phyloP scores from a whole-genome alignment of 106 monocot species.

The Chionographis japonica region DNA sequence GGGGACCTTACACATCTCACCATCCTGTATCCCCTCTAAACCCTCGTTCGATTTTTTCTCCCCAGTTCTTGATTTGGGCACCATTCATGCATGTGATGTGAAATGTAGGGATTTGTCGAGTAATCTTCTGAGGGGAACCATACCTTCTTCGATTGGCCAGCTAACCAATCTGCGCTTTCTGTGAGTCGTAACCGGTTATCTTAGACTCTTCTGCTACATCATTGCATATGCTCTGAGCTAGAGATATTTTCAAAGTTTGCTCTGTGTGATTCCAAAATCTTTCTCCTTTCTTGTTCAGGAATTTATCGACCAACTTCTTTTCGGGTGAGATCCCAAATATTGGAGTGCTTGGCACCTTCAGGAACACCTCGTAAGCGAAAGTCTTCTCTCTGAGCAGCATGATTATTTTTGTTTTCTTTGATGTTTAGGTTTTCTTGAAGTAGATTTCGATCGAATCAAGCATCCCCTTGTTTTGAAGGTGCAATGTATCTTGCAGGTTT shows the following conservation, averaged over 20 bases:
- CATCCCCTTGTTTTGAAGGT: background rate
- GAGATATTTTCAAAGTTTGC: background rate
- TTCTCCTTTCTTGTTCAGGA: slow-evolving; percentile 34
- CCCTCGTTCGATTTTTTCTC: background rate
- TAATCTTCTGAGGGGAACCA: slow-evolving; percentile 75
- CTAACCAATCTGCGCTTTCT: slow-evolving; percentile 66
- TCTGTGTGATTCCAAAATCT: background rate
- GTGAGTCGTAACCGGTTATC: slow-evolving; percentile 30
- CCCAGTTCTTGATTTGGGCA: background rate
- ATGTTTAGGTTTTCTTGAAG: background rate
- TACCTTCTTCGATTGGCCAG: slow-evolving; percentile 69
- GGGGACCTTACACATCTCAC: slow-evolving; percentile 65
- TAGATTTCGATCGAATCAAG: background rate
- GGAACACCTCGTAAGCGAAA: slow-evolving; percentile 72
- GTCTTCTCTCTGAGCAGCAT: background rate
- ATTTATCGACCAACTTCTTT: slow-evolving; percentile 91
- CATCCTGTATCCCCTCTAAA: slow-evolving; percentile 52
- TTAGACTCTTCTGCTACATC: background rate
- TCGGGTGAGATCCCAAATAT: slow-evolving; percentile 94
- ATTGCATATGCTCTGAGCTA: no score
- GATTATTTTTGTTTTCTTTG: background rate
- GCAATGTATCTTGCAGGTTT: slow-evolving; percentile 44
- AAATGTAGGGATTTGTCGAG: slow-evolving; percentile 85
- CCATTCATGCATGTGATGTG: background rate
- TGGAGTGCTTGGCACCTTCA: slow-evolving; percentile 76